Conservation (phyloP, 2,329 filamentous ascomycete species). For the Fusarium musae region DNA sequence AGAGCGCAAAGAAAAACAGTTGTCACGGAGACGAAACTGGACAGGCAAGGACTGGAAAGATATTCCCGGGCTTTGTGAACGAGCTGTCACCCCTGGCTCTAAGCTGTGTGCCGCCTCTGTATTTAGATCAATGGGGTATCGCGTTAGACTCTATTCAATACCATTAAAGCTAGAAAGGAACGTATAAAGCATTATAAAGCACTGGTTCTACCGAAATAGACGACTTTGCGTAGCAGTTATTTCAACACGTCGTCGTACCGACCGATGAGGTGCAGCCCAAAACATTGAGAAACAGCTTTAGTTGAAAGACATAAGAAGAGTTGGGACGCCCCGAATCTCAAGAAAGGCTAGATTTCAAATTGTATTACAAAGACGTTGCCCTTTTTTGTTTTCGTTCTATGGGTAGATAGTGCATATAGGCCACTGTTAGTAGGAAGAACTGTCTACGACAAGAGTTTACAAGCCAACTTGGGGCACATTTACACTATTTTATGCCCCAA, state of each 20-base stretch:
- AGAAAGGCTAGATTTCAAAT: too few species aligned
- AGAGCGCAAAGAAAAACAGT: neutral
- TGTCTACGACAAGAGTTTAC: neutral
- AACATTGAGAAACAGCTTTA: neutral
- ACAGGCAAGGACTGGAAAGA: neutral
- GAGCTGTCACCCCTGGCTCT: neutral
- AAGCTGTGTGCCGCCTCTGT: neutral
- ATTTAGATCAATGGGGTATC: neutral
- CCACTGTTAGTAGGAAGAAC: neutral
- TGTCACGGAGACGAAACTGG: neutral
- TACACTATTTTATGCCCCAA: neutral
- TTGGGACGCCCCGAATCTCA: neutral
- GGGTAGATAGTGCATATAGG: neutral
- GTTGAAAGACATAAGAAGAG: neutral
- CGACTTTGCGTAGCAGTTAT: neutral
- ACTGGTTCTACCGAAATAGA: neutral
- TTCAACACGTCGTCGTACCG: neutral
- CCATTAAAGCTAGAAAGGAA: neutral
- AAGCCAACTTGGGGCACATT: neutral
- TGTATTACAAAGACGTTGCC: neutral
- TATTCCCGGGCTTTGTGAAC: neutral
- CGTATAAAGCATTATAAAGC: neutral
- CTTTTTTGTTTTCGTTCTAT: neutral
- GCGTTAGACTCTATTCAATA: neutral
- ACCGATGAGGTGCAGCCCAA: neutral